Conservation (phyloP, 192 early-diverging fungal species). For the Coemansia sp. region DNA sequence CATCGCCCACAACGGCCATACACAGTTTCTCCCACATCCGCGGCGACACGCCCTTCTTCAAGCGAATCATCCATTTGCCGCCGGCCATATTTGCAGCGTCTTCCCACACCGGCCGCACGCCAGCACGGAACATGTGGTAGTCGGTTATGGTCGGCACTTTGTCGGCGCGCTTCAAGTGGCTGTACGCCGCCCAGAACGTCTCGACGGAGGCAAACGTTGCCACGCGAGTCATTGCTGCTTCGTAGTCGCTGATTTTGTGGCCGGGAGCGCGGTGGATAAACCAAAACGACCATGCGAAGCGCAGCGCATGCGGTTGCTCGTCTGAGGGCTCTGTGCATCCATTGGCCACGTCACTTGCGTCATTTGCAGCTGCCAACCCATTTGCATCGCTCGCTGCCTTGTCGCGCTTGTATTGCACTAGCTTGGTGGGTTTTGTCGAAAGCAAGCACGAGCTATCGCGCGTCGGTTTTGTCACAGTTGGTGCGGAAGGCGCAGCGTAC, state of each 20-base stretch:
- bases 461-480: slow-evolving; percentile 21
- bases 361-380: too few relatives aligned
- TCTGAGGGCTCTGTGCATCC: too few relatives aligned
- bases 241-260: slow-evolving; percentile 85
- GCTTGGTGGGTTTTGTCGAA: slow-evolving; percentile 23
- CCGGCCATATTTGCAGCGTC: slow-evolving; percentile 81
- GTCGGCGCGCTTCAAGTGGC: slow-evolving; percentile 76
- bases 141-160: slow-evolving; percentile 85
- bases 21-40: slow-evolving; percentile 90
- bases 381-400: slow-evolving; percentile 8
- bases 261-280: slow-evolving; percentile 90
- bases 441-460: slow-evolving; percentile 24
- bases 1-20: slow-evolving; percentile 87
- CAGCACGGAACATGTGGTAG: slow-evolving; percentile 90
- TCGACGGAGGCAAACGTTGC: slow-evolving; percentile 79
- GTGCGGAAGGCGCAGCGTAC: slow-evolving; percentile 35
- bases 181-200: slow-evolving; percentile 78
- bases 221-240: slow-evolving; percentile 81
- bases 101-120: slow-evolving; percentile 95
- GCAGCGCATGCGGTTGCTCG: slow-evolving; percentile 61
- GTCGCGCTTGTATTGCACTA: slow-evolving; percentile 44
- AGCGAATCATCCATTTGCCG: slow-evolving; percentile 93
- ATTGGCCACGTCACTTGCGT: too few relatives aligned
- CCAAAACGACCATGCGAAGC: slow-evolving; percentile 88
- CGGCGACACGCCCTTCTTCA: slow-evolving; percentile 89